Evolutionary conservation across 345 rosid genomes (phyloP).

Genomic region (Camelina neglecta): DNA sequence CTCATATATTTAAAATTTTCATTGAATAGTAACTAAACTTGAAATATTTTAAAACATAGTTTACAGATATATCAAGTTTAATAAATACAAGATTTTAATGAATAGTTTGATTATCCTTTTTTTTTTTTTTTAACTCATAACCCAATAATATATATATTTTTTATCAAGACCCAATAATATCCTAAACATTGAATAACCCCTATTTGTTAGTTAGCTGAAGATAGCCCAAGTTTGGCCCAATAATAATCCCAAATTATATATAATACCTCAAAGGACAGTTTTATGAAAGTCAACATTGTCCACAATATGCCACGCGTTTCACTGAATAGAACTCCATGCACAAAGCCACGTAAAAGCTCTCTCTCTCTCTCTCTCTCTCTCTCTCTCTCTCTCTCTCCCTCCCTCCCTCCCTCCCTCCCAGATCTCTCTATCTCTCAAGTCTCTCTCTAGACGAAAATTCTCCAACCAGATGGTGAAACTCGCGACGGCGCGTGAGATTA

Average conservation of each 20-base stretch:
- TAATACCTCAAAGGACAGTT: too few species aligned
- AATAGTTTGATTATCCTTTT: too few species aligned
- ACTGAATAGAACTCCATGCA: conserved; percentile 48
- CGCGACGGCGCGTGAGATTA: conserved; percentile 75
- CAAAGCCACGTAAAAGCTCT: conserved; percentile 49
- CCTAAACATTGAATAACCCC: background rate
- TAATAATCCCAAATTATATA: background rate
- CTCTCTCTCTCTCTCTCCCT: conserved; percentile 7
- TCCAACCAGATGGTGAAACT: conserved; percentile 74
- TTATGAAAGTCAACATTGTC: conserved; percentile 1
- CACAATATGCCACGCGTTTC: conserved; percentile 44
- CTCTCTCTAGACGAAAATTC: conserved; percentile 9
- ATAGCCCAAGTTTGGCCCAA: conserved; percentile 15
- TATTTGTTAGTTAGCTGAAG: background rate
- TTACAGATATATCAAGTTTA: background rate
- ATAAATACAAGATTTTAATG: too few species aligned
- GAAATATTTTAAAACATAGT: background rate
- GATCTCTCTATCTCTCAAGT: conserved; percentile 19
- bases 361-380: conserved; percentile 7
- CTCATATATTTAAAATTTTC: background rate
- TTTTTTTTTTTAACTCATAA: too few species aligned
- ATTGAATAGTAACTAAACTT: background rate
- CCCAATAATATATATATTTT: too few species aligned
- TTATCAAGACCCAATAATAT: background rate
- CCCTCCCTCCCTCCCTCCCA: background rate